phyloP scores from a whole-genome alignment of 306 rosid species.

The Echinosophora koreensis region DNA sequence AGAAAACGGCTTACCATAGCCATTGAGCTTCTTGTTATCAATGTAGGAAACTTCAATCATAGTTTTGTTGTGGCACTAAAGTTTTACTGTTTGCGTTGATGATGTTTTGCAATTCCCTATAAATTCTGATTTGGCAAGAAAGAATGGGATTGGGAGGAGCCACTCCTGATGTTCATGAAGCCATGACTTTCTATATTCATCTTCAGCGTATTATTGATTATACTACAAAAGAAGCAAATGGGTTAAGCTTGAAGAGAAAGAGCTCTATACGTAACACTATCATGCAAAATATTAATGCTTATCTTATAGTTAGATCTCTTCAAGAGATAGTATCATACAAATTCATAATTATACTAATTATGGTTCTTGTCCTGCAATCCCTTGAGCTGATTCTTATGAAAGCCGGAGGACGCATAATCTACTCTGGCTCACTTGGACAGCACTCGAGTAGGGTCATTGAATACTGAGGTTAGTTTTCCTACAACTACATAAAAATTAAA shows the following conservation, averaged over 20 bases:
- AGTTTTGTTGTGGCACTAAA: not conserved
- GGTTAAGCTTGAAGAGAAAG: slow-evolving; percentile 24
- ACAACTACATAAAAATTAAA: too few species aligned
- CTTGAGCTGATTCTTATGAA: slow-evolving; percentile 67
- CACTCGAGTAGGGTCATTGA: slow-evolving; percentile 60
- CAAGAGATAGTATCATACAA: slow-evolving; percentile 19
- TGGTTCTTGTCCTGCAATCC: slow-evolving; percentile 31
- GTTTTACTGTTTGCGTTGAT: not conserved
- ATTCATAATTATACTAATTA: slow-evolving; percentile 22
- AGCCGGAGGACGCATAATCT: slow-evolving; percentile 67
- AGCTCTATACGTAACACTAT: not conserved
- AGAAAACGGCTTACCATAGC: slow-evolving; percentile 74
- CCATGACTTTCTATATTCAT: slow-evolving; percentile 5
- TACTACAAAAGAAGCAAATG: not conserved
- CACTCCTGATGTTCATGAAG: slow-evolving; percentile 24
- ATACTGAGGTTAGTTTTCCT: slow-evolving; percentile 63
- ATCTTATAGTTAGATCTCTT: not conserved
- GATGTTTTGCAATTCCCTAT: not conserved
- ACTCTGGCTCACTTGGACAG: slow-evolving; percentile 61
- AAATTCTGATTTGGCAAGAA: slow-evolving; percentile 3
- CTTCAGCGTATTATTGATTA: not conserved
- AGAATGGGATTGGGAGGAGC: not conserved
- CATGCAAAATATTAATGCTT: slow-evolving; percentile 20
- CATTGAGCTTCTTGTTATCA: slow-evolving; percentile 60
- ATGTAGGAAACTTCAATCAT: not conserved